Evolutionary conservation across 306 rosid genomes (phyloP), one percentile per base, ranked within the genome.

Genomic region (Castanospermum australe): DNA sequence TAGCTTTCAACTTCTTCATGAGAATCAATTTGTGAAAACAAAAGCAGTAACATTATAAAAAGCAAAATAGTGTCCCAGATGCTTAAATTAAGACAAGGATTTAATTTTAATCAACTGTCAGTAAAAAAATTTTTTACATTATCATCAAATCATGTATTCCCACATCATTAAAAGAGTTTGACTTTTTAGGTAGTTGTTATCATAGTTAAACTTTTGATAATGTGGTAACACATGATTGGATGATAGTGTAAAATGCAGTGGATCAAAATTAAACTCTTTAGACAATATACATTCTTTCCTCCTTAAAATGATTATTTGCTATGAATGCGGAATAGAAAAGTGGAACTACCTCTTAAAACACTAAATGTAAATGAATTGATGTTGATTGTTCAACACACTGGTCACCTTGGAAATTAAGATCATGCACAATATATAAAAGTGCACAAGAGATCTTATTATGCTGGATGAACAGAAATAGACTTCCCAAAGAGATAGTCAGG

Each of bases 1-100:
- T 65, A 81, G 85, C 70, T 76, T 56, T 80, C 50, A 54, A 41
- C 39, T 47, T 82, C 69, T 55, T 65, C 32, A 55, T 20, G 57
- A 70, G 72, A 47, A 47, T 64, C 55, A 69, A 81, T 59, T 54
- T 21, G 41, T 25, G 57, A 59, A 52, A 80, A 54, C 13, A 9
- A 56, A 75, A 50, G 68, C 80, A 75, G n/a, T n/a, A 30, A 71
- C 59, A 65, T 78, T 65, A 42, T 18, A 74, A 57, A 13, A 52
- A 48, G 22, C 44, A 66, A 36, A 70, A 67, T 24, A 21, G 62
- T 32, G 30, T 20, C 18, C 32, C 24, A 71, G 13, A 18, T 20
- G 32, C 62, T 65, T 51, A 42, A 77, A 28, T 36, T 47, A 70
- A 51, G 59, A 62, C n/a, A n/a, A n/a, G n/a, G n/a, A n/a, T n/a